Conservation (phyloP, 257 asterid species). For the Datura wrightii region DNA sequence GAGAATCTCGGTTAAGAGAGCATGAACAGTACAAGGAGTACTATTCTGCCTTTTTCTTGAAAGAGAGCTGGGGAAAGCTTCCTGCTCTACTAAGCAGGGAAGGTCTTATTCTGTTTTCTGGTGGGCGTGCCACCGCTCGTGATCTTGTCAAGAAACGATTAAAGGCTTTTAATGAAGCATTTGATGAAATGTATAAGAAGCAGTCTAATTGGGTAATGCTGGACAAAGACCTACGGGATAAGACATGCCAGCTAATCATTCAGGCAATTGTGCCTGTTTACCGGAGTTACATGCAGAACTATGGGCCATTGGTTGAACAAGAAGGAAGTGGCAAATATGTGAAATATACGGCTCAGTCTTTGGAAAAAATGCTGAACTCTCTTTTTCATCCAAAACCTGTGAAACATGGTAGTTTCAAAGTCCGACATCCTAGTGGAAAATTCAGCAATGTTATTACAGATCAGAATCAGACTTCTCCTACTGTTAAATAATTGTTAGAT, state of each 20-base stretch:
- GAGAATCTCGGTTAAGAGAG: slow-evolving; percentile 70
- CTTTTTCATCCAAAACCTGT: slow-evolving; percentile 66
- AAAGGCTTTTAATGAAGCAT: slow-evolving; percentile 75
- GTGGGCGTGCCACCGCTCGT: slow-evolving; percentile 89
- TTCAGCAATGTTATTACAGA: slow-evolving; percentile 54
- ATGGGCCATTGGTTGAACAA: slow-evolving; percentile 90
- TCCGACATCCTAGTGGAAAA: slow-evolving; percentile 65
- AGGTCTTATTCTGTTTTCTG: slow-evolving; percentile 84
- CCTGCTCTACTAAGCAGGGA: slow-evolving; percentile 81
- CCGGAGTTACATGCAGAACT: slow-evolving; percentile 92
- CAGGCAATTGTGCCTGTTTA: slow-evolving; percentile 89
- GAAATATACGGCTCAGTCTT: slow-evolving; percentile 67
- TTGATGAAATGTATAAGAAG: slow-evolving; percentile 71
- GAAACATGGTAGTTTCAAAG: slow-evolving; percentile 77
- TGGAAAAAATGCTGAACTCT: slow-evolving; percentile 71
- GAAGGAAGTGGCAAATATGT: slow-evolving; percentile 71
- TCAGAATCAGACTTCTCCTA: slow-evolving; percentile 53
- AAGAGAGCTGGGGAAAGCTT: slow-evolving; percentile 94
- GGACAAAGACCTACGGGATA: slow-evolving; percentile 74
- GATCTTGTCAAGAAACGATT: slow-evolving; percentile 81
- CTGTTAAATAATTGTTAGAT: neutral
- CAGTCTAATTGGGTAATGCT: slow-evolving; percentile 65
- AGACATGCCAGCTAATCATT: slow-evolving; percentile 60
- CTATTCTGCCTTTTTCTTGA: slow-evolving; percentile 50
- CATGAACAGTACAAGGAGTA: slow-evolving; percentile 68